Conservation (phyloP, 768 basidiomycete species). For the Glaciozyma antarctica region DNA sequence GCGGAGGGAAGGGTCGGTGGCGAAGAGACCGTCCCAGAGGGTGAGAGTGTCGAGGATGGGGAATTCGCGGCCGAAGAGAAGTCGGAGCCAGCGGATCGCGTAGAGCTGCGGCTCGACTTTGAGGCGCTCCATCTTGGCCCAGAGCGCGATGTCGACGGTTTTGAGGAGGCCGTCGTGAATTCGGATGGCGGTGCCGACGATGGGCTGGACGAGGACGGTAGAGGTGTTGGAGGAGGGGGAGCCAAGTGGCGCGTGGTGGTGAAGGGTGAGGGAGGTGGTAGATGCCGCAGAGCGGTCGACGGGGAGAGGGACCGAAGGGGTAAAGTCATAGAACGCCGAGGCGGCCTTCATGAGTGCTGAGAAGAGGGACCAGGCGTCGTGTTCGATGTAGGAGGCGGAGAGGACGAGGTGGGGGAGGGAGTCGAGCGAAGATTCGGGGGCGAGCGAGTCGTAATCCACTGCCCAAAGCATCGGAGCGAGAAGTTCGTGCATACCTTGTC, state of each 20-base stretch:
- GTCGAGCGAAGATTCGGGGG: not conserved
- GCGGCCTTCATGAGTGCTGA: constrained; percentile 64
- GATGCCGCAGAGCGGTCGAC: not conserved
- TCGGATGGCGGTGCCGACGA: constrained; percentile 68
- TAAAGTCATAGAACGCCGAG: constrained; percentile 58
- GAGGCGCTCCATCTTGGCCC: constrained; percentile 61
- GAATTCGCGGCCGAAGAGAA: constrained; percentile 90
- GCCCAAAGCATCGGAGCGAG: constrained; percentile 78
- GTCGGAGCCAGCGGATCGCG: constrained; percentile 91
- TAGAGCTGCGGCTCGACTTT: constrained; percentile 95
- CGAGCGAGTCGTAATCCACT: constrained; percentile 69
- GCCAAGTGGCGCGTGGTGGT: not conserved
- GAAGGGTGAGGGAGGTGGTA: not conserved
- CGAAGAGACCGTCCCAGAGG: constrained; percentile 94
- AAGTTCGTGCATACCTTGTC: constrained; percentile 98
- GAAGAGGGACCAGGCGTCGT: constrained; percentile 83
- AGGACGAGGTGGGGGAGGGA: constrained; percentile 34
- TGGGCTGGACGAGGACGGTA: constrained; percentile 48
- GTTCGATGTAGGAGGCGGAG: constrained; percentile 39
- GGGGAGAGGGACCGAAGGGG: constrained; percentile 26
- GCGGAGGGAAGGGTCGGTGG: constrained; percentile 66
- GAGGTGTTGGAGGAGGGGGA: constrained; percentile 8
- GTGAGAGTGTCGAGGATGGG: constrained; percentile 66
- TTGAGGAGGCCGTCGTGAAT: constrained; percentile 67
- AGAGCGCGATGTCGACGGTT: constrained; percentile 68